Percentiles rank a stretch among this genome's conserved stretches.
Conservation (phyloP, 2,329 filamentous ascomycete genomes). For the Paraphaeosphaeria sporulosa region DNA sequence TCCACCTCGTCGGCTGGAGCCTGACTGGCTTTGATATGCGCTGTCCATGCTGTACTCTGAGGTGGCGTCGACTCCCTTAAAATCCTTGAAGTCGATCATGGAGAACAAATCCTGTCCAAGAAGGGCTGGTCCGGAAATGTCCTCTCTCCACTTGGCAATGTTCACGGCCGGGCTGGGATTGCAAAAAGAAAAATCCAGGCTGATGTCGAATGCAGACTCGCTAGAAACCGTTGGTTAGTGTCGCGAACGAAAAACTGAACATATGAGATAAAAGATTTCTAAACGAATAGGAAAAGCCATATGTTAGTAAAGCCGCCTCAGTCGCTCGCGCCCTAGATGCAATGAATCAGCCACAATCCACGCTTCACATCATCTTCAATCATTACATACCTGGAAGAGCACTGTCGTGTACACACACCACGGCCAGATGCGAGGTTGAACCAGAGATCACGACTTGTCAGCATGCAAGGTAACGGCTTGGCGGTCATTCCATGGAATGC, state of each 20-base stretch:
- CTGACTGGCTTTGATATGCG: conserved; percentile 50
- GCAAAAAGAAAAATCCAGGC: conserved; percentile 42
- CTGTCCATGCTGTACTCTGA: conserved; percentile 54
- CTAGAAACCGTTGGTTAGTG: conserved; percentile 49
- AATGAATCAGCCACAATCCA: conserved; percentile 42
- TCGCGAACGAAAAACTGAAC: conserved; percentile 24
- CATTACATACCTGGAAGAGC: conserved; percentile 7
- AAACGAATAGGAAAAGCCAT: conserved; percentile 22
- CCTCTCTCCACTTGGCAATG: conserved; percentile 53
- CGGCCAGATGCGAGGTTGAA: not conserved
- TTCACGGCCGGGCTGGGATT: conserved; percentile 39
- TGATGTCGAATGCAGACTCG: conserved; percentile 50
- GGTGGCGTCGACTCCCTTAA: conserved; percentile 44
- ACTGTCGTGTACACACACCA: not conserved
- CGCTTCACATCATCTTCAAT: not conserved
- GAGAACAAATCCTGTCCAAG: conserved; percentile 46
- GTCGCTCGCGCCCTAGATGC: conserved; percentile 27
- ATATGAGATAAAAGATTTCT: conserved; percentile 23
- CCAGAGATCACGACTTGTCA: conserved; percentile 2
- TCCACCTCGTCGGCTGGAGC: conserved; percentile 44
- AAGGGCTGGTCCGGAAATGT: conserved; percentile 44
- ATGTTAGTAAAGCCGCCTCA: conserved; percentile 25
- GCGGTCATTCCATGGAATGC: conserved; percentile 1
- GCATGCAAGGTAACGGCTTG: conserved; percentile 6
- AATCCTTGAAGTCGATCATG: conserved; percentile 44